Percentiles rank a stretch among this genome's conserved stretches.
These are phyloP conservation scores for Paratinospora sagittata DNA, from an alignment of 164 flowering plant genomes.

Conservation along the genomic window DNA sequence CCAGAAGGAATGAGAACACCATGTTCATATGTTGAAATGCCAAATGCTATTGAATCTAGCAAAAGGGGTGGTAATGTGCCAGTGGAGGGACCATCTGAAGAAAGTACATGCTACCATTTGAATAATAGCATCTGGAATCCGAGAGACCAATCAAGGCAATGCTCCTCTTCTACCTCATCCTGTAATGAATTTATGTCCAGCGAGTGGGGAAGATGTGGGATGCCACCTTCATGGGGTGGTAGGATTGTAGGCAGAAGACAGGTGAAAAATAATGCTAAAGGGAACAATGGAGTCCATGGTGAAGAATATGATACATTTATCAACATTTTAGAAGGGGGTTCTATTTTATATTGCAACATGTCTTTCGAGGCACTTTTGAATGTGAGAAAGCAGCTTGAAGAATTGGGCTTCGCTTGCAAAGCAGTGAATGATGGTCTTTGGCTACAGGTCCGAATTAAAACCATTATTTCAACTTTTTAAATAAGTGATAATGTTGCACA, in stretches of 20 bases:
- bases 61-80: constrained; percentile 35
- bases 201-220: constrained; percentile 74
- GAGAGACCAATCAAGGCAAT: constrained; percentile 48
- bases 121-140: constrained; percentile 56
- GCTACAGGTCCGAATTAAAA: constrained; percentile 70
- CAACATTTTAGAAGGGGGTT: constrained; percentile 89
- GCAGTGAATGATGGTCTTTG: constrained; percentile 96
- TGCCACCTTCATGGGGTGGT: constrained; percentile 87
- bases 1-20: constrained; percentile 38
- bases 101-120: constrained; percentile 50
- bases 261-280: constrained; percentile 43
- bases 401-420: constrained; percentile 94
- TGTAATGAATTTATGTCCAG: constrained; percentile 41
- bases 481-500: background rate
- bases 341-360: constrained; percentile 93
- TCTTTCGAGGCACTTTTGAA: constrained; percentile 85
- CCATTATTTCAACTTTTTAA: background rate
- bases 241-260: constrained; percentile 75
- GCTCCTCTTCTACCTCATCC: constrained; percentile 43
- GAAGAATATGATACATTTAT: constrained; percentile 80
- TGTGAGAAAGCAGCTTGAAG: constrained; percentile 93
- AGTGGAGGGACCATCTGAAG: constrained; percentile 85
- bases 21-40: constrained; percentile 44
- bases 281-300: constrained; percentile 36
- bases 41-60: constrained; percentile 34